phyloP scores from a whole-genome alignment of 2,329 filamentous ascomycete genomes.

The Colletotrichum echinochloae region DNA sequence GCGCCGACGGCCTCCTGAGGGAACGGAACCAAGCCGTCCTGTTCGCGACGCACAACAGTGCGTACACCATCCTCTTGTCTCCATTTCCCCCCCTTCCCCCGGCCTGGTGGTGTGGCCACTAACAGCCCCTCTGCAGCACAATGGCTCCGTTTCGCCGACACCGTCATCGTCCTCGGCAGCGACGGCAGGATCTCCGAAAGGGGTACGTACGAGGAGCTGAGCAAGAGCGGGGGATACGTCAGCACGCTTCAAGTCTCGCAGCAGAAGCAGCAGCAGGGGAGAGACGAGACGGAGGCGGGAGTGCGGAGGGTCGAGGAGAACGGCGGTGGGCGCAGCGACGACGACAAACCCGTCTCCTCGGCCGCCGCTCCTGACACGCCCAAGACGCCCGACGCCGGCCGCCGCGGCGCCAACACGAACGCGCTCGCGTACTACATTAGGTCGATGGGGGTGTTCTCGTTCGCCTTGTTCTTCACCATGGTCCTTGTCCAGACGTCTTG shows the following conservation, averaged over 20 bases:
- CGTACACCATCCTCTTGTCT: not conserved
- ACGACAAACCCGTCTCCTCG: accelerated
- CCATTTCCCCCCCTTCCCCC: not conserved
- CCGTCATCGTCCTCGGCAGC: constrained; percentile 12
- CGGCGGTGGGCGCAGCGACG: not conserved
- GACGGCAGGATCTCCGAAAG: constrained; percentile 21
- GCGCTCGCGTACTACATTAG: constrained; percentile 26
- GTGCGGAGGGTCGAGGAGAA: not conserved
- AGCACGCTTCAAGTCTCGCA: constrained; percentile 7
- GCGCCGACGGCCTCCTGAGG: constrained; percentile 44
- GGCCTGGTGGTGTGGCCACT: accelerated
- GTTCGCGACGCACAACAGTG: constrained; percentile 53
- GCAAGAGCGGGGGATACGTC: constrained; percentile 17
- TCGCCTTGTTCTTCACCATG: constrained; percentile 16
- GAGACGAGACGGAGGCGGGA: not conserved
- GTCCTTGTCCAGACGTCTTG: constrained; percentile 13
- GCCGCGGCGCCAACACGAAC: constrained; percentile 12
- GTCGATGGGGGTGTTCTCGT: constrained; percentile 17
- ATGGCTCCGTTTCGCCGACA: constrained; percentile 25
- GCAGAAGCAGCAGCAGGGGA: not conserved
- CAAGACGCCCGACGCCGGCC: not conserved
- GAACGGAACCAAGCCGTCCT: constrained; percentile 53
- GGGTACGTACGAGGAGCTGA: constrained; percentile 16
- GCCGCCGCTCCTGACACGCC: accelerated
- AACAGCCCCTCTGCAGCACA: not conserved